phyloP scores from a whole-genome alignment of 768 basidiomycete genomes.

The Tephrocybe sp. region DNA sequence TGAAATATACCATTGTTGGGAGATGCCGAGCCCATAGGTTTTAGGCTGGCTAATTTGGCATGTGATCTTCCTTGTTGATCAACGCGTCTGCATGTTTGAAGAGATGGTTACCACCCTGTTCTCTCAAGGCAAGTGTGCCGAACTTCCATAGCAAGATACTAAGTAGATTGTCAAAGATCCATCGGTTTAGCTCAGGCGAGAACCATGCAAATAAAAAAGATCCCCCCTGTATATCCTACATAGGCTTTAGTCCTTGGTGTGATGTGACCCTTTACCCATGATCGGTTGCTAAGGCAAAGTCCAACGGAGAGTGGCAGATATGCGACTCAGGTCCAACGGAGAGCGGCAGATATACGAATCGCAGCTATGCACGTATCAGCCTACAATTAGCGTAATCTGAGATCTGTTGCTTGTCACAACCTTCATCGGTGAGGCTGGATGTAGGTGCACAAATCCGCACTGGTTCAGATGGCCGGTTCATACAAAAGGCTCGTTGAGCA shows the following conservation, averaged over 20 bases:
- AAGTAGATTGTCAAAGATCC: background rate
- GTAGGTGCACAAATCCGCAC: background rate
- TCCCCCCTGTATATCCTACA: too few relatives aligned
- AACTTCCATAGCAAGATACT: conserved; percentile 64
- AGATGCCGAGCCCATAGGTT: too few relatives aligned
- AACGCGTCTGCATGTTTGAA: conserved; percentile 56
- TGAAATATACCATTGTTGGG: conserved; percentile 46
- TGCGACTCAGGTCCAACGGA: too few relatives aligned
- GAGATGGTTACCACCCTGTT: conserved; percentile 48
- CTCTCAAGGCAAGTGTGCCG: conserved; percentile 44
- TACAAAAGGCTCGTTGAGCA: conserved; percentile 48
- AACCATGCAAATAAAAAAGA: background rate
- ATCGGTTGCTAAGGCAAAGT: too few relatives aligned
- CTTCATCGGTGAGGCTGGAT: conserved; percentile 44
- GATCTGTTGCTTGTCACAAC: conserved; percentile 61
- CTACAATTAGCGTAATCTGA: conserved; percentile 45
- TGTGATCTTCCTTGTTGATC: conserved; percentile 35
- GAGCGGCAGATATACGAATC: too few relatives aligned
- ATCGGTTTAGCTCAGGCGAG: too few relatives aligned
- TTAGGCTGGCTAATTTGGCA: background rate
- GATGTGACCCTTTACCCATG: too few relatives aligned
- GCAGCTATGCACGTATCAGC: too few relatives aligned
- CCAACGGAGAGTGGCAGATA: too few relatives aligned
- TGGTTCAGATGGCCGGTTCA: conserved; percentile 14
- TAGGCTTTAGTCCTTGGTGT: too few relatives aligned